These are phyloP conservation scores for Pythium aphanidermatum DNA, from an alignment of 352 stramenopile species.

Conservation along the genomic window DNA sequence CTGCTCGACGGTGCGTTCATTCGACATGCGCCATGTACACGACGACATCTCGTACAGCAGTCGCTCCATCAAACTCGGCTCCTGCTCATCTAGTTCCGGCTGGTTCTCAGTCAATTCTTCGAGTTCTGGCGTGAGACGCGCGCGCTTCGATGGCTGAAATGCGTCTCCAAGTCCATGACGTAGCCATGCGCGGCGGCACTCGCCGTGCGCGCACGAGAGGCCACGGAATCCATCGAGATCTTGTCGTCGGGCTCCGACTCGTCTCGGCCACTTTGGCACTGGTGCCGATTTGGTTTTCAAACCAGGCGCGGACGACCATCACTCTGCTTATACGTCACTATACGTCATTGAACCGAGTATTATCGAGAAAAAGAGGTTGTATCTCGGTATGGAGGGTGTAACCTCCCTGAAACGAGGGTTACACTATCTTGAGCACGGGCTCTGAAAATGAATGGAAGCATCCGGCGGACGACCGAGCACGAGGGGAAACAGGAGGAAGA, in stretches of 20 bases:
- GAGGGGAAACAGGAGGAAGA: constrained; percentile 23
- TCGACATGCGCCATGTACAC: constrained; percentile 39
- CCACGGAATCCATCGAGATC: constrained; percentile 4
- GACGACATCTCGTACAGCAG: constrained; percentile 10
- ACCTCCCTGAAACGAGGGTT: too few species aligned
- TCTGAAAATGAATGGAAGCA: constrained; percentile 24
- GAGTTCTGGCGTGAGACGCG: background rate
- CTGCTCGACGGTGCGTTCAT: constrained; percentile 28
- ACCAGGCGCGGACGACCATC: constrained; percentile 1
- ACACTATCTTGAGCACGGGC: too few species aligned
- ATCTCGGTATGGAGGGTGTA: too few species aligned
- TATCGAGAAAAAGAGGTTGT: too few species aligned
- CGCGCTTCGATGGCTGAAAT: constrained; percentile 18
- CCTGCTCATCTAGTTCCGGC: background rate
- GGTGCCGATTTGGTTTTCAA: constrained; percentile 5
- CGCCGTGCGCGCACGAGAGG: constrained; percentile 10
- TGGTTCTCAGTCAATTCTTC: constrained; percentile 3
- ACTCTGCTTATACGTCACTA: constrained; percentile 3
- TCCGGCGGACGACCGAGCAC: constrained; percentile 1
- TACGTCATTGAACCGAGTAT: too few species aligned
- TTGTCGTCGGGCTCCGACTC: too few species aligned
- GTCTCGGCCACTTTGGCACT: too few species aligned
- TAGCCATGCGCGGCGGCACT: background rate
- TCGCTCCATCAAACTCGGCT: constrained; percentile 8
- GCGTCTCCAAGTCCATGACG: constrained; percentile 1